Conservation (phyloP, 768 basidiomycete species). For the Inosperma sp. region DNA sequence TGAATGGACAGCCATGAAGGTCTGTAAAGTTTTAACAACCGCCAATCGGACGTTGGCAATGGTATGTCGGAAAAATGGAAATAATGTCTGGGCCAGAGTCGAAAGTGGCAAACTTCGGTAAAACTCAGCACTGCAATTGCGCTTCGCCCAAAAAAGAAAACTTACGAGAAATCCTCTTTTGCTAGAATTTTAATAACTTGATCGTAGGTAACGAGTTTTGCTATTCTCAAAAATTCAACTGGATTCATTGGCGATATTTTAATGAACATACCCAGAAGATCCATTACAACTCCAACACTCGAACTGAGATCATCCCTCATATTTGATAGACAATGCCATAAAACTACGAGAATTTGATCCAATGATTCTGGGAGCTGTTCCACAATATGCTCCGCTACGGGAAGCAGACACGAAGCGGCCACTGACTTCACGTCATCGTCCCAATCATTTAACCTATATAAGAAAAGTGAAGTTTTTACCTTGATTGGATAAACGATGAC, state of each 20-base stretch:
- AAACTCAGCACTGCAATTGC: neutral
- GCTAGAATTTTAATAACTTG: slow-evolving; percentile 75
- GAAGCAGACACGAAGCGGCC: slow-evolving; percentile 86
- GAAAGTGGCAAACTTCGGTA: slow-evolving; percentile 67
- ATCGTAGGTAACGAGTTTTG: slow-evolving; percentile 75
- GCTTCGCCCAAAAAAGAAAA: slow-evolving; percentile 15
- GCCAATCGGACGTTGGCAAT: slow-evolving; percentile 90
- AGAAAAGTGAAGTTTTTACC: slow-evolving; percentile 3
- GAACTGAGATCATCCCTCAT: slow-evolving; percentile 97
- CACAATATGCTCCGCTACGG: slow-evolving; percentile 81
- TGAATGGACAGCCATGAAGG: slow-evolving; percentile 75
- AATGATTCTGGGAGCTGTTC: slow-evolving; percentile 68
- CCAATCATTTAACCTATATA: slow-evolving; percentile 73
- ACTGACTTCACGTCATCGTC: slow-evolving; percentile 98
- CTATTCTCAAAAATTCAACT: slow-evolving; percentile 32
- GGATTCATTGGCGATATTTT: neutral
- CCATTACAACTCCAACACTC: slow-evolving; percentile 96
- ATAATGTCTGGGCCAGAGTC: slow-evolving; percentile 80
- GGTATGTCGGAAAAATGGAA: slow-evolving; percentile 96
- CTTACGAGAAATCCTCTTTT: slow-evolving; percentile 66
- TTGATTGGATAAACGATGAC: slow-evolving; percentile 21
- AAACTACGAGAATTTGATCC: slow-evolving; percentile 67
- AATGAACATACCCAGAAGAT: slow-evolving; percentile 68
- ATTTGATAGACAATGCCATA: slow-evolving; percentile 87
- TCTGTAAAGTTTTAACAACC: slow-evolving; percentile 82